Base-by-base conservation (phyloP, 306 rosid species). In the Sesbania bispinosa region DNA sequence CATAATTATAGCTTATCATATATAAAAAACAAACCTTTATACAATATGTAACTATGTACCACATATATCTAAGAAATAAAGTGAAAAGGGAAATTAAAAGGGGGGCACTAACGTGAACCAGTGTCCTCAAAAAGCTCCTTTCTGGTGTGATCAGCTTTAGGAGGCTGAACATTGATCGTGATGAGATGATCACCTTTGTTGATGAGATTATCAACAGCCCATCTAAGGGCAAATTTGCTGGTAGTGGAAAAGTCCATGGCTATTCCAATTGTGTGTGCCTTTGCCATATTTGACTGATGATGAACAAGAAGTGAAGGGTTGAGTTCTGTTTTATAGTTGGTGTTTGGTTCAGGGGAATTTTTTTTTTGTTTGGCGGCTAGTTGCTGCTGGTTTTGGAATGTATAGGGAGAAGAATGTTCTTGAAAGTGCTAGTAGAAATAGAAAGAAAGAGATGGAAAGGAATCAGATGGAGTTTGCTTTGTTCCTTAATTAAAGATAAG, bases 241-340 rank as follows among this genome's bases (percentile, higher is more conserved):
- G 86, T 80, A 24, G 83, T 61, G 10, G 97, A 92, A 76, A 82
- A 85, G 27, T 89, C 96, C 87, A 92, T 78, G n/a, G 86, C 97
- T 43, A 92, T 71, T 7, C 97, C 96, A 45, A 92, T 21, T 2
- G 10, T 75, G 1, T 78, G 80, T 18, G 83, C 61, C 70, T 90
- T 85, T 32, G 59, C 82, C 74, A 83, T 83, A 18, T 75, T 71
- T 48, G 4, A 19, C 4, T 39, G 16, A 60, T 71, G 39, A 0
- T 35, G 39, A 19, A 4, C 32, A 23, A 42, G n/a, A 77, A 26
- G 50, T 46, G 14, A 53, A 54, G 7, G 26, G 11, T 21, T 52
- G 14, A 29, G 51, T 20, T 33, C 1, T 58, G n/a, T 24, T 55
- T 55, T 74, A 62, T 68, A 66, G 41, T 18, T 67, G 59, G 1